These are phyloP conservation scores for Thelephora terrestris DNA, from an alignment of 1,284 basidiomycete species.

Conservation along the genomic window DNA sequence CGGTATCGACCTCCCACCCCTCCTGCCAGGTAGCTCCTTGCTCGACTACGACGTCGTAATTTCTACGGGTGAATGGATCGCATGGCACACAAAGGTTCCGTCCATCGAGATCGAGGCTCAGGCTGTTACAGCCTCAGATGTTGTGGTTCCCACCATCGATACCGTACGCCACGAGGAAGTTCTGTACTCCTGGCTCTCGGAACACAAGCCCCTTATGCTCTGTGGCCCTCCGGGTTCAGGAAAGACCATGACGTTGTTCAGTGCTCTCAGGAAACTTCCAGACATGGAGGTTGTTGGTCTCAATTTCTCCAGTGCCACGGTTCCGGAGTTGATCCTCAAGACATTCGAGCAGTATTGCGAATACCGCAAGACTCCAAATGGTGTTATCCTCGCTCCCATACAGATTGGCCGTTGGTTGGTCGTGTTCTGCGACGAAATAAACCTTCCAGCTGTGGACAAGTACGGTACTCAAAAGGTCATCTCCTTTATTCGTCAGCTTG, in stretches of 20 bases:
- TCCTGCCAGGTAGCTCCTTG: constrained; percentile 70
- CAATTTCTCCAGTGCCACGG: constrained; percentile 99
- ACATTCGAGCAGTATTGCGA: constrained; percentile 99
- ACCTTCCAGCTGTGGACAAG: constrained; percentile 93
- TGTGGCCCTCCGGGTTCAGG: constrained; percentile 99
- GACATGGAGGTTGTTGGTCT: constrained; percentile 99
- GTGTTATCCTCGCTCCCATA: constrained; percentile 85
- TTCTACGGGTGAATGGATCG: constrained; percentile 75
- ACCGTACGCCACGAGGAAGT: constrained; percentile 99
- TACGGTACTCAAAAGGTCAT: constrained; percentile 99
- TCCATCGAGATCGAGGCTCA: constrained; percentile 96
- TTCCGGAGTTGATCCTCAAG: constrained; percentile 95
- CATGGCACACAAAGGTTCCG: constrained; percentile 90
- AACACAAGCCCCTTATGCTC: constrained; percentile 97
- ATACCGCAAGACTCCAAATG: constrained; percentile 96
- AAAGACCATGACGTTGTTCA: constrained; percentile 99
- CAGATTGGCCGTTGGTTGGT: constrained; percentile 98
- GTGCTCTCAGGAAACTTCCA: constrained; percentile 92
- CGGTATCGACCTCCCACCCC: constrained; percentile 81
- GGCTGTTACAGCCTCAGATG: constrained; percentile 89
- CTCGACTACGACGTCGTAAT: constrained; percentile 96
- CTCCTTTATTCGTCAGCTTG: constrained; percentile 95
- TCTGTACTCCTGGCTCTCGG: constrained; percentile 96
- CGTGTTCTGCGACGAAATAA: constrained; percentile 99
- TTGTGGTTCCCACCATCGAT: constrained; percentile 97